Evolutionary conservation across 2,329 filamentous ascomycete species (phyloP).

Genomic region (Fusarium anthophilum): DNA sequence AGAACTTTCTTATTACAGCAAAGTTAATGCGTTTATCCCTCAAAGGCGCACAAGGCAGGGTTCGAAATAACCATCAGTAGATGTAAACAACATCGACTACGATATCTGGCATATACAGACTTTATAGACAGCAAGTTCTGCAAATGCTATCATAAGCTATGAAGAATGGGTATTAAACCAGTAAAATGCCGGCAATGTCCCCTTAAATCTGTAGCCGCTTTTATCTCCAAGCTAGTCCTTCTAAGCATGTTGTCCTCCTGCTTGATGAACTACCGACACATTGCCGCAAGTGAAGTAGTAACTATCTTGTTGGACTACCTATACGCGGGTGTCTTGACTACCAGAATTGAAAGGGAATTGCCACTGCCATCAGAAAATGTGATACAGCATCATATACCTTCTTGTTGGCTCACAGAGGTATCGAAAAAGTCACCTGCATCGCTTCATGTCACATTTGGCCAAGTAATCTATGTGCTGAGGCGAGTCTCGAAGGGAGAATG

Average conservation of each 20-base stretch:
- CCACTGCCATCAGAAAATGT: neutral
- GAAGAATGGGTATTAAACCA: neutral
- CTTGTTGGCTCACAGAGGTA: neutral
- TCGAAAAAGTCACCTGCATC: neutral
- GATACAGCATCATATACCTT: neutral
- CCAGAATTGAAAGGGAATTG: neutral
- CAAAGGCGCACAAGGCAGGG: neutral
- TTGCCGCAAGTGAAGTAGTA: neutral
- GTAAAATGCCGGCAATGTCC: neutral
- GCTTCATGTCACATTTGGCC: neutral
- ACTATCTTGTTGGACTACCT: neutral
- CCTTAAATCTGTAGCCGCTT: neutral
- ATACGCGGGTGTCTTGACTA: neutral
- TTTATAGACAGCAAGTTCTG: neutral
- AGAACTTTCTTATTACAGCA: neutral
- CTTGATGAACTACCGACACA: neutral
- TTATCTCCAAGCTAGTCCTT: neutral
- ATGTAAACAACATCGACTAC: neutral
- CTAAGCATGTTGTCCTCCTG: neutral
- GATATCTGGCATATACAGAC: neutral
- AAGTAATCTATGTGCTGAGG: neutral
- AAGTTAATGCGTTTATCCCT: neutral
- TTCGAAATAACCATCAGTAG: neutral
- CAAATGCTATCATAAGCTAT: neutral
- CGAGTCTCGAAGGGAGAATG: neutral